Evolutionary conservation across 495 filamentous ascomycete genomes (phyloP).

Genomic region (Umbilicaria muhlenbergii): DNA sequence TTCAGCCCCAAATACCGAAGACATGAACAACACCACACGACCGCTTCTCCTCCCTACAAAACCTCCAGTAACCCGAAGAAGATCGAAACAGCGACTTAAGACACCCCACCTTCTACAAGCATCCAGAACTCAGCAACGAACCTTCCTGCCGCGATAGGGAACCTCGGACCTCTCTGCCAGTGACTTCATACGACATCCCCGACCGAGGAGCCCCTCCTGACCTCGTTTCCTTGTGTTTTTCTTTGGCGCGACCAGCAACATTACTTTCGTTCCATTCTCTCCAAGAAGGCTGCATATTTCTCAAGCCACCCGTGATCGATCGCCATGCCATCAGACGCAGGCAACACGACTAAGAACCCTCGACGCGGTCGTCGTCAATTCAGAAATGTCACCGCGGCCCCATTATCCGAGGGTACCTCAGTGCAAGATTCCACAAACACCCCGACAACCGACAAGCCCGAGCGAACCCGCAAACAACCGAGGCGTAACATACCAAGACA

Average conservation of each 20-base stretch:
- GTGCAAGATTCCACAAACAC: background rate
- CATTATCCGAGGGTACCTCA: slow-evolving; percentile 4
- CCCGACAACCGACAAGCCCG: background rate
- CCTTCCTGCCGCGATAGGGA: too few species aligned
- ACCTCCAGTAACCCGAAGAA: too few species aligned
- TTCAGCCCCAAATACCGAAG: slow-evolving; percentile 12
- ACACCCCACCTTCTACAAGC: too few species aligned
- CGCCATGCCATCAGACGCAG: slow-evolving; percentile 6
- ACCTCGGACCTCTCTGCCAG: too few species aligned
- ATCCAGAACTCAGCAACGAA: too few species aligned
- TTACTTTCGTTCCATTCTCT: background rate
- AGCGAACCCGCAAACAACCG: background rate
- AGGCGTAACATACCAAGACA: slow-evolving; percentile 7
- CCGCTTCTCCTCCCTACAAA: too few species aligned
- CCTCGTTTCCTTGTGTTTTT: too few species aligned
- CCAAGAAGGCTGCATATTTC: slow-evolving; percentile 15
- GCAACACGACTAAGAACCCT: slow-evolving; percentile 5
- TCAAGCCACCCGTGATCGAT: slow-evolving; percentile 6
- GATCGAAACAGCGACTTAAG: too few species aligned
- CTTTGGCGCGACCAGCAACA: too few species aligned
- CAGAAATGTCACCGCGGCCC: slow-evolving; percentile 9
- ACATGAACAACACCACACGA: slow-evolving; percentile 12
- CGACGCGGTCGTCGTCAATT: slow-evolving; percentile 9
- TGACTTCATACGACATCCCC: too few species aligned
- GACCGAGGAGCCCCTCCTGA: too few species aligned